Conservation (phyloP, 139 green algal species). For the Chlorella sp. region DNA sequence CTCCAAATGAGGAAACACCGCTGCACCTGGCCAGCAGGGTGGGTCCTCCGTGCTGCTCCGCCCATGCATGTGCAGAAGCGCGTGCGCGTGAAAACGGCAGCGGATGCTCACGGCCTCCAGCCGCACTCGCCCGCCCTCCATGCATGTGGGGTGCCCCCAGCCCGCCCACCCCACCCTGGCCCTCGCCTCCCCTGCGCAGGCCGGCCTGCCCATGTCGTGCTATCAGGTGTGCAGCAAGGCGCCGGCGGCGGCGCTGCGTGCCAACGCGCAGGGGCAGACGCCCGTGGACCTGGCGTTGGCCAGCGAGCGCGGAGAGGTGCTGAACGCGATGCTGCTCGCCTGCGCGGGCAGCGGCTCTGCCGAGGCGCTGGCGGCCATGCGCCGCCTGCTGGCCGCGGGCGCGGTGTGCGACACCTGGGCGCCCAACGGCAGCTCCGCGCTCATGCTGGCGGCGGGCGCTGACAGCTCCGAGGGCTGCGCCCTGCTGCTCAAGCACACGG, state of each 20-base stretch:
- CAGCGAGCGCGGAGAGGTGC: conserved; percentile 59
- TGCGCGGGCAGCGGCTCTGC: conserved; percentile 48
- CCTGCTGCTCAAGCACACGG: conserved; percentile 64
- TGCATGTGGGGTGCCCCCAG: too few species aligned
- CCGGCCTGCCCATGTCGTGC: conserved; percentile 67
- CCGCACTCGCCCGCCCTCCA: too few species aligned
- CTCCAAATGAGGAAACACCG: conserved; percentile 48
- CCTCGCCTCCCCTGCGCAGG: conserved; percentile 14
- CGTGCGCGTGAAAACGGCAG: too few species aligned
- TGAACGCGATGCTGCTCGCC: conserved; percentile 81
- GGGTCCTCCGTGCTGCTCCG: neutral
- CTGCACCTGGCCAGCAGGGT: conserved; percentile 59
- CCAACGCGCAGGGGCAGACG: conserved; percentile 49
- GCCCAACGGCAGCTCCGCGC: conserved; percentile 67
- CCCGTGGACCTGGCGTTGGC: conserved; percentile 62
- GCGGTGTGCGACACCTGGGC: conserved; percentile 79
- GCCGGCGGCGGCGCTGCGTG: conserved; percentile 45
- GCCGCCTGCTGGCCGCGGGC: conserved; percentile 54
- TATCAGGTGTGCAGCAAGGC: conserved; percentile 62
- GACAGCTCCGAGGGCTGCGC: conserved; percentile 51
- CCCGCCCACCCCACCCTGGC: neutral
- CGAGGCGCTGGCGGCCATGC: conserved; percentile 48
- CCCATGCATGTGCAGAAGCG: too few species aligned
- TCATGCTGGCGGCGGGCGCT: conserved; percentile 78
- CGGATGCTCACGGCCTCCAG: too few species aligned